Base-by-base conservation (phyloP, 2,329 filamentous ascomycete species). In the Zymoseptoria ardabiliae region DNA sequence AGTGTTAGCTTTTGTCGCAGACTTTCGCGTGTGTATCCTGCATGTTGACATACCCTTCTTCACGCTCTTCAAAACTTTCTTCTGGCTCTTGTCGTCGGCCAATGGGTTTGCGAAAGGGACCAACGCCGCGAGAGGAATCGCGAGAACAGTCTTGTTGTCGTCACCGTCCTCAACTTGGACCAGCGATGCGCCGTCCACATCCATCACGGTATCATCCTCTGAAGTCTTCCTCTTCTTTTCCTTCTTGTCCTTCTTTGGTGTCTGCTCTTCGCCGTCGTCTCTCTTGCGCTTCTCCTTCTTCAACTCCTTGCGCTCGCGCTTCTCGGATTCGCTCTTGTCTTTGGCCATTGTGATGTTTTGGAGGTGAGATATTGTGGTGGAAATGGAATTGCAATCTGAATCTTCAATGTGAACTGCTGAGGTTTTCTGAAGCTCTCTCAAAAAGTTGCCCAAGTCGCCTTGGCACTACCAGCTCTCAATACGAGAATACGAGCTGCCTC, bases 61-160 rank as follows among this genome's bases (percentile, higher is more conserved):
- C 48, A 87, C 80, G 13, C 78, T 78, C 76, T 87, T 87, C 56
- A 88, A 76, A 54, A 90, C 82, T 71, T 85, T 85, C 76, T 85
- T 85, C 61, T 81, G 77, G 61, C 78, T 82, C 82, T 95, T 94
- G 63, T 90, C 90, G 64, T 91, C 86, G 25, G 88, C 88, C 61
- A 95, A 78, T 35, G 91, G 90, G 68, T 88, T 82, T 59, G 92
- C 91, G 72, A 96, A 94, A 28, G 91, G 89, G 58, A 95, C 90
- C 53, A 95, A 79, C 60, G 87, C 85, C 68, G 74, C 75, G 60
- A 69, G 67, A 58, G 62, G 74, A n/a, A 68, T 72, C 63, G 58
- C 69, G 7, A 71, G 73, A 56, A 77, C 72, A 56, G 76, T 76
- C 66, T 80, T 77, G 55, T 63, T 59, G 56, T 67, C 66, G 13